Conservation (phyloP, 2,329 filamentous ascomycete genomes). For the Ambrosiella xylebori region DNA sequence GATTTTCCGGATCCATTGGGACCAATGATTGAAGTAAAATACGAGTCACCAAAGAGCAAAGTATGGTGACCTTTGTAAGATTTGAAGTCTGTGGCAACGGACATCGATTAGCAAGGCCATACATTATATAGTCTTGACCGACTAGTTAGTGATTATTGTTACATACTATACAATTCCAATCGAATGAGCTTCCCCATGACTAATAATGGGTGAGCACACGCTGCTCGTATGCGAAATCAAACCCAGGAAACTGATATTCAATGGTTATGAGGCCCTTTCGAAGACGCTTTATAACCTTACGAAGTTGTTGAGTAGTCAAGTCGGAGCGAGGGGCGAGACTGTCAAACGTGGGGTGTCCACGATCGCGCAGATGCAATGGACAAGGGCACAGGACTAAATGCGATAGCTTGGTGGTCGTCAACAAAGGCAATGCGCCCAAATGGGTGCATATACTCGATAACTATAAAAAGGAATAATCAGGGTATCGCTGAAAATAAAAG, state of each 20-base stretch:
- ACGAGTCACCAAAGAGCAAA: conserved; percentile 88
- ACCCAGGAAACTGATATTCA: background rate
- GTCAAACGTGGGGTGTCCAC: conserved; percentile 1
- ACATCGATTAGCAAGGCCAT: background rate
- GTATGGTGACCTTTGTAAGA: conserved; percentile 96
- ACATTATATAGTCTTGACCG: no score
- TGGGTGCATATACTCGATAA: background rate
- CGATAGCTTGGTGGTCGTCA: background rate
- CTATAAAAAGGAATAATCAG: background rate
- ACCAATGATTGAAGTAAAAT: conserved; percentile 97
- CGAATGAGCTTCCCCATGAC: conserved; percentile 92
- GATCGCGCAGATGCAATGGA: conserved; percentile 2
- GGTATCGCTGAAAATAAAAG: background rate
- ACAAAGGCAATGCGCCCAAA: background rate
- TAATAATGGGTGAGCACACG: conserved; percentile 16
- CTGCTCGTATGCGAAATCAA: background rate
- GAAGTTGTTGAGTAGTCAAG: background rate
- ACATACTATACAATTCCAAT: conserved; percentile 80
- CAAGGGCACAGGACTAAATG: background rate
- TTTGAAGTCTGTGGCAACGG: conserved; percentile 62
- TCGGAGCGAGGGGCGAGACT: background rate
- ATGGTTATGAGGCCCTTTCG: background rate
- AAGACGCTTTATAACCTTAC: background rate
- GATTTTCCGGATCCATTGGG: conserved; percentile 99
- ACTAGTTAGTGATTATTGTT: no score